phyloP scores from a whole-genome alignment of 202 grass and related monocot genomes.

The Schoenoplectus tabernaemontani region DNA sequence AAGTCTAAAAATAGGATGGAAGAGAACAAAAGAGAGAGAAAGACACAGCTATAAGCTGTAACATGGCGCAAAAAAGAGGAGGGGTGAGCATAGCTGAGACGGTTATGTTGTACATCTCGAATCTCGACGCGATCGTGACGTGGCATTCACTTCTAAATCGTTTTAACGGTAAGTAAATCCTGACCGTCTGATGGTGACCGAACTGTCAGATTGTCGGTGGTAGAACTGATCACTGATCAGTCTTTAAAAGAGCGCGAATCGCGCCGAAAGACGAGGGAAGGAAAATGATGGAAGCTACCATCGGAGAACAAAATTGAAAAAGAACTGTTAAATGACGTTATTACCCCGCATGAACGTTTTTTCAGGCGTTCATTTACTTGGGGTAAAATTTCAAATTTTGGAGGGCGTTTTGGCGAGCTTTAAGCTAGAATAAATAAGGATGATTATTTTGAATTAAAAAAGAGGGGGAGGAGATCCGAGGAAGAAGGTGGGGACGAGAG shows the following conservation, averaged over 20 bases:
- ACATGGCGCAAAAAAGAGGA: not conserved
- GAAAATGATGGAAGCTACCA: not conserved
- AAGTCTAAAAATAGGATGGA: slow-evolving; percentile 20
- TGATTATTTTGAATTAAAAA: not conserved
- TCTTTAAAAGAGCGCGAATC: slow-evolving; percentile 16
- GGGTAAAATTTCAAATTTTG: not conserved
- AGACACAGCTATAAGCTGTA: not conserved
- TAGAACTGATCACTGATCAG: not conserved
- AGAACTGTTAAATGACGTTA: not conserved
- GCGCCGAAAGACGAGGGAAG: not conserved
- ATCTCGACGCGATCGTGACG: not conserved
- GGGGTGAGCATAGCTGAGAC: too few species aligned
- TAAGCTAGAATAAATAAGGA: not conserved
- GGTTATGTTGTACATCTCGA: not conserved
- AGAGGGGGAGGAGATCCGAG: not conserved
- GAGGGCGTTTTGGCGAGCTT: not conserved
- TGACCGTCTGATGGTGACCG: not conserved
- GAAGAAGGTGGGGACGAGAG: not conserved
- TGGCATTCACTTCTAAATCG: not conserved
- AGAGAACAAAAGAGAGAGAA: not conserved
- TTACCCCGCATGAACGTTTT: not conserved
- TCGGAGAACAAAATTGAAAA: not conserved
- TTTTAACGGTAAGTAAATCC: not conserved
- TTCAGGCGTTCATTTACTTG: not conserved
- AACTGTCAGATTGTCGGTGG: not conserved